Conservation (phyloP, 768 basidiomycete species). For the Solioccasus polychromus region DNA sequence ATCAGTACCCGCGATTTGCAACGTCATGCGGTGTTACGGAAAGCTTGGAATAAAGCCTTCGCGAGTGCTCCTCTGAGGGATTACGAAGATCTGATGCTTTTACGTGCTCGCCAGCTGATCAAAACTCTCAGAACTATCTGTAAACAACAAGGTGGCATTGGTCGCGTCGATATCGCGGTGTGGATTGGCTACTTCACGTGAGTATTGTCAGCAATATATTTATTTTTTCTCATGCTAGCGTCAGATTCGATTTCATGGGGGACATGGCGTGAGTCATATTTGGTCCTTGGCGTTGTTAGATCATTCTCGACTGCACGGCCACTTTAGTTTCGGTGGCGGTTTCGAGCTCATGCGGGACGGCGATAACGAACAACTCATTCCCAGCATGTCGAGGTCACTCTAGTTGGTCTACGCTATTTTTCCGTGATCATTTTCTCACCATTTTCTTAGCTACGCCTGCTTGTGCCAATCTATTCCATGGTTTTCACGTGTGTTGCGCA, state of each 20-base stretch:
- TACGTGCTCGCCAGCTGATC: conserved; percentile 20
- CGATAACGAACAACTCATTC: conserved; percentile 32
- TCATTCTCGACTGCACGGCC: not conserved
- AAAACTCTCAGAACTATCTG: conserved; percentile 9
- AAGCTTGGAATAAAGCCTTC: conserved; percentile 34
- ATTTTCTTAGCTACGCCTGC: conserved; percentile 8
- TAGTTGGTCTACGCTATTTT: conserved; percentile 17
- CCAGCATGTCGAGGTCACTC: conserved; percentile 27
- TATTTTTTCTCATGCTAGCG: not conserved
- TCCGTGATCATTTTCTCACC: conserved; percentile 5
- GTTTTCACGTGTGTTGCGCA: conserved; percentile 21
- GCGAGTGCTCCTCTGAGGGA: conserved; percentile 24
- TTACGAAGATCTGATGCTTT: conserved; percentile 26
- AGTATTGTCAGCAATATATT: not conserved
- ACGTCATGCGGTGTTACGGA: conserved; percentile 22
- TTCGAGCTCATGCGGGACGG: conserved; percentile 38
- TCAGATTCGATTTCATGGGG: conserved; percentile 28
- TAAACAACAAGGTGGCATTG: conserved; percentile 9
- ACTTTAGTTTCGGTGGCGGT: conserved; percentile 35
- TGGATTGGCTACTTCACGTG: conserved; percentile 26
- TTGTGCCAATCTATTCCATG: conserved; percentile 22
- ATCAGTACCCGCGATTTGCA: conserved; percentile 19
- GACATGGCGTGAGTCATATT: conserved; percentile 26
- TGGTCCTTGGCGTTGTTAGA: not conserved
- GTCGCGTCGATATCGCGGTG: conserved; percentile 12